Base-by-base conservation (phyloP, 805 yeast species). In the Zygosaccharomyces gambellarensis region DNA sequence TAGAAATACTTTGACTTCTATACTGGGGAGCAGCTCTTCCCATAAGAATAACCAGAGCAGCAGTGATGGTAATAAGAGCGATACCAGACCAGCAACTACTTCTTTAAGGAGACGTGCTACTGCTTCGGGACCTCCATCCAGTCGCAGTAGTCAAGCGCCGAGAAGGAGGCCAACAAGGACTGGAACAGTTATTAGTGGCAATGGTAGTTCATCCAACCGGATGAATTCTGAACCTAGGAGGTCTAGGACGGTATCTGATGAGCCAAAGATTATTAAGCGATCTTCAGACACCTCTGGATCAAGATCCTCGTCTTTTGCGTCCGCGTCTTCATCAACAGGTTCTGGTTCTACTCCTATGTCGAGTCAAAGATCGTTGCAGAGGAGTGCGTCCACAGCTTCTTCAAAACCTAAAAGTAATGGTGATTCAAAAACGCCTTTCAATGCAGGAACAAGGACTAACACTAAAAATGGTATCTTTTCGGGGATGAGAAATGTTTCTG, bases 1-100 rank as follows among this genome's bases (percentile, higher is more conserved):
- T 17, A 62, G 57, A 42, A 57, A 52, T 30, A 58, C 64, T 3
- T 46, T 62, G 4, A 52, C 62, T 8, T 59, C 61, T 6, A 52
- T 62, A 27, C 49, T 62, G n/a, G 50, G 57, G 14, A 12, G 45
- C 11, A 32, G 22, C 34, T 32, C 48, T 22, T 19, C 48, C 36
- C 22, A 39, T 36, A 46, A 9, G 39, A 46, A 22, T 36, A 30
- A 4, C 8, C 17, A 14, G 19, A 17, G 3, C 22, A 32, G 14
- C 3, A 9, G 22, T 6, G 19, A 10, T 34, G 14, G 22, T 17
- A 34, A 17, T 21, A 34, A 17, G 7, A 17, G 38, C 5, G 8
- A 34, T 17, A 21, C 10, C 22, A 10, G 23, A n/a, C 4, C 22
- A 4, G 10, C 23, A 9, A 14, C 38, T 14, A 6, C 45, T 14